Base-by-base conservation (phyloP, 352 stramenopile genomes). In the Phytopythium boreale region DNA sequence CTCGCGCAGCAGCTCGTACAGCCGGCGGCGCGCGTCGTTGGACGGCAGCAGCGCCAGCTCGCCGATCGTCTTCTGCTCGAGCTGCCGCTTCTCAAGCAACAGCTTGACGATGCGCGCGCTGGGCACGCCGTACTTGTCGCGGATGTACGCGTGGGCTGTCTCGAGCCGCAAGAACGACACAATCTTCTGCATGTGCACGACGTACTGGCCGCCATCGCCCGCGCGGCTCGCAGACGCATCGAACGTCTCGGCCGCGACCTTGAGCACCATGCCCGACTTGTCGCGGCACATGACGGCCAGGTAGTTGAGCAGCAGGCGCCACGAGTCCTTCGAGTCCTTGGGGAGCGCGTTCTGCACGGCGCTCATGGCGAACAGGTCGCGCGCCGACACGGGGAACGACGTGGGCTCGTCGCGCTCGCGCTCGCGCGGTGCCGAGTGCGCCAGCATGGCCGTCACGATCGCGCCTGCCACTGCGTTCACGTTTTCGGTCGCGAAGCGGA, bases 151-250 rank as follows among this genome's bases (percentile, higher is more conserved):
- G 65, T 93, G 88, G 5, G 84, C 85, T 36, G 86, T 93, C 63
- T 78, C 87, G 44, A 91, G 88, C 49, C 82, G 72, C 31, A 96
- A 59, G 57, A 91, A 93, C 46, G 80, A 71, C 24, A 93, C 72
- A 60, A 96, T 94, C 73, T 96, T 96, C 63, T 91, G 79, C 84
- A 96, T 93, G 68, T 96, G 88, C 34, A 96, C 86, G 26, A 91
- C 86, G 62, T 95, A 96, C 63, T 92, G 86, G n/a, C 88, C 88
- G 22, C 88, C 88, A 46, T 96, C 88, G 41, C 83, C 80, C 3
- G 84, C 61, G 11, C 79, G 82, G 46, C 73, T 63, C 53, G 88
- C 72, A 15, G 56, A 82, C 27, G 81, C 61, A 62, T 94, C 81
- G 58, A 92, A 91, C 47, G 73, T 60, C 60, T 96, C 86, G 34